Evolutionary conservation across 148 eudicot species (phyloP).

Genomic region (Camellia sinensis): DNA sequence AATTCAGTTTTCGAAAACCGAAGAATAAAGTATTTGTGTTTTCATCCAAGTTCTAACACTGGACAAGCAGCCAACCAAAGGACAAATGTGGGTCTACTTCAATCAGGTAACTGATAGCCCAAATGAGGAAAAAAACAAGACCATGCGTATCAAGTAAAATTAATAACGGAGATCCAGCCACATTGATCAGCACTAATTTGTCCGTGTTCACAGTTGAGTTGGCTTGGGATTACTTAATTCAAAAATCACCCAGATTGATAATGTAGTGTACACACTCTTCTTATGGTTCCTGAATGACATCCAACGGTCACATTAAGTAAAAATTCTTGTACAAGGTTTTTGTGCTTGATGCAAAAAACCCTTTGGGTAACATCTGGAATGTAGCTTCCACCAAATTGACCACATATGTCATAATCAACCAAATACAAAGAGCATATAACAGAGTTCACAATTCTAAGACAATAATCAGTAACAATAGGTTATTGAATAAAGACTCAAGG

Average conservation of each 20-base stretch:
- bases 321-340: neutral
- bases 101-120: neutral
- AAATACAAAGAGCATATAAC: neutral
- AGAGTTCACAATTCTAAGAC: neutral
- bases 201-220: neutral
- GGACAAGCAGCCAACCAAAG: neutral
- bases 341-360: neutral
- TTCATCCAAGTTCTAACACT: neutral
- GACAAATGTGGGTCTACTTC: constrained; percentile 1
- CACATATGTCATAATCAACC: no score
- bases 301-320: neutral
- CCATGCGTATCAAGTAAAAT: neutral
- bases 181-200: neutral
- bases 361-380: neutral
- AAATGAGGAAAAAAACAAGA: neutral
- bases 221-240: constrained; percentile 1
- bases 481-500: neutral
- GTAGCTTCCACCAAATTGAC: no score
- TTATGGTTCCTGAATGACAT: neutral
- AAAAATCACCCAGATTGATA: neutral
- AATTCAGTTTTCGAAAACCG: neutral
- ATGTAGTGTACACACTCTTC: neutral
- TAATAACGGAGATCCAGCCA: neutral
- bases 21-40: neutral
- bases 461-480: neutral